Conservation (phyloP, 2,329 filamentous ascomycete genomes). For the Colletotrichum sojae region DNA sequence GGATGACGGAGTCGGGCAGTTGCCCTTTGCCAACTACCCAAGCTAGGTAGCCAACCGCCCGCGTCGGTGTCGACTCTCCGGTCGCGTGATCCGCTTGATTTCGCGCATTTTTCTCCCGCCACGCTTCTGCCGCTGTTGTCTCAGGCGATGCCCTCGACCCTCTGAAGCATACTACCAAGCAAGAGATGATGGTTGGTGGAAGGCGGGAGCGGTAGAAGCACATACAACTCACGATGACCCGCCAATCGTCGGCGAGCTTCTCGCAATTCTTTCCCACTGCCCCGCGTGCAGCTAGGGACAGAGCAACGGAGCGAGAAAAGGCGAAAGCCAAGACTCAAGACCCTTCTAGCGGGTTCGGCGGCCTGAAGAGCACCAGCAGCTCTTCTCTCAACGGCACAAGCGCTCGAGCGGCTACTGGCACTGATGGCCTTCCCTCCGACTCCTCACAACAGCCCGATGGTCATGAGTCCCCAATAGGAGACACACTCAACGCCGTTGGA, state of each 20-base stretch:
- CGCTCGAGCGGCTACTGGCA: conserved; percentile 20
- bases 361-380: conserved; percentile 46
- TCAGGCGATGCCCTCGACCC: conserved; percentile 24
- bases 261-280: conserved; percentile 89
- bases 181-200: conserved; percentile 71
- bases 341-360: conserved; percentile 43
- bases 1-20: conserved; percentile 34
- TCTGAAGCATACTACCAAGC: conserved; percentile 46
- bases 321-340: conserved; percentile 65
- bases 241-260: conserved; percentile 82
- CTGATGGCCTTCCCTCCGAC: conserved; percentile 48
- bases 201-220: conserved; percentile 66
- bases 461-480: conserved; percentile 72
- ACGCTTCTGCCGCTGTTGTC: conserved; percentile 21
- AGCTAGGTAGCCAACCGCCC: conserved; percentile 25
- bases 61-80: conserved; percentile 41
- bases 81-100: conserved; percentile 58
- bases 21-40: conserved; percentile 16
- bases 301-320: conserved; percentile 73
- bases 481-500: conserved; percentile 78
- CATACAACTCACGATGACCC: conserved; percentile 78
- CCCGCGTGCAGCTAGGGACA: conserved; percentile 74
- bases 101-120: conserved; percentile 43
- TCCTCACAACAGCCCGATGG: conserved; percentile 64
- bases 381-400: conserved; percentile 40